phyloP scores from a whole-genome alignment of 805 yeast genomes.

The Barnettozyma pratensis region DNA sequence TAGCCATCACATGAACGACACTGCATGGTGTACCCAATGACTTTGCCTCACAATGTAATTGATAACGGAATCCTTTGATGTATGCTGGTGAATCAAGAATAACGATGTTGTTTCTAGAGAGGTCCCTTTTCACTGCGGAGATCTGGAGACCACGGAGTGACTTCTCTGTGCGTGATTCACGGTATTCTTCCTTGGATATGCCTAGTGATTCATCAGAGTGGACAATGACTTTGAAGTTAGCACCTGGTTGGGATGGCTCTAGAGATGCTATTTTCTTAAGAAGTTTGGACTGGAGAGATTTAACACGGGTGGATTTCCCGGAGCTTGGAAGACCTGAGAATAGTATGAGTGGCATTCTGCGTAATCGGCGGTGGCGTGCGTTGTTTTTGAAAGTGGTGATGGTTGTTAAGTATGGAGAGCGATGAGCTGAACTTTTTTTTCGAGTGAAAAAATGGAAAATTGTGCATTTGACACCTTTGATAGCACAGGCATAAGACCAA shows the following conservation, averaged over 20 bases:
- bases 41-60: slow-evolving; percentile 89
- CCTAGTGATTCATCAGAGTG: slow-evolving; percentile 79
- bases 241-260: slow-evolving; percentile 41
- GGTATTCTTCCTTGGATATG: slow-evolving; percentile 60
- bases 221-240: slow-evolving; percentile 54
- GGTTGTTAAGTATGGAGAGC: background rate
- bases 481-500: no score
- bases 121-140: slow-evolving; percentile 81
- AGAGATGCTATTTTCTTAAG: slow-evolving; percentile 38
- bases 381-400: background rate
- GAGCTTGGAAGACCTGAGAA: slow-evolving; percentile 82
- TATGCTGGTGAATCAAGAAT: slow-evolving; percentile 82
- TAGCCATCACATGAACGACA: slow-evolving; percentile 72
- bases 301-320: slow-evolving; percentile 78
- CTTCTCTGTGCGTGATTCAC: slow-evolving; percentile 73
- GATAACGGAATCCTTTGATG: slow-evolving; percentile 94
- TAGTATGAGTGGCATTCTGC: slow-evolving; percentile 73
- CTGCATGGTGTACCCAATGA: slow-evolving; percentile 76
- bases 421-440: slow-evolving; percentile 2
- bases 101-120: slow-evolving; percentile 65
- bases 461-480: background rate
- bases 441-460: background rate
- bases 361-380: background rate
- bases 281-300: slow-evolving; percentile 44
- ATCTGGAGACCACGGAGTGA: slow-evolving; percentile 78